Evolutionary conservation across 352 stramenopile genomes (phyloP), one percentile per base, ranked within the genome.

Genomic region (Phytopythium kandeliae): DNA sequence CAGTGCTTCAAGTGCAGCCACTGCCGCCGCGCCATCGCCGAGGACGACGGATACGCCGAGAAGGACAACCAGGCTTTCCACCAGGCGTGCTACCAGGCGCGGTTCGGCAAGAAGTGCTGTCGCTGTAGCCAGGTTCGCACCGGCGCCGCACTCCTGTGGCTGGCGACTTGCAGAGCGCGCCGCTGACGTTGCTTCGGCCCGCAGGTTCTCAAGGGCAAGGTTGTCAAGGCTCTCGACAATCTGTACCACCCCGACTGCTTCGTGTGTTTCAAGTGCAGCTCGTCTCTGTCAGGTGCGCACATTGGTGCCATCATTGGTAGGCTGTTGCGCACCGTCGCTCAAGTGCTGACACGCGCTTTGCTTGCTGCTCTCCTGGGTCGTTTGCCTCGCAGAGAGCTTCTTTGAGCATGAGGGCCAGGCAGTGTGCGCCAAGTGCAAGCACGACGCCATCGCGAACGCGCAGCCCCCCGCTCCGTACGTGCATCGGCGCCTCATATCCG

Each of bases 231-330:
- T 13, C 59, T 92, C 21, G 78, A 92, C 58, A 85, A 79, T 37
- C 63, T 92, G n/a, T 92, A 90, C 59, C 81, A 92, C 55, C 81
- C 81, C 16, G 78, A 79, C 53, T 92, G 81, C 51, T 92, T 92
- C 51, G 77, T 92, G 13, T 92, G 81, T 62, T 89, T 67, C 49
- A 63, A 81, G 50, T 92, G 81, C 58, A 89, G 65, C 36, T 60
- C 78, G 25, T 89, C 81, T 11, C 73, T 92, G 54, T 83, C 77
- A 56, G 78, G 81, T 92, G 69, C 52, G 46, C 36, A 17, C 16
- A 40, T 24, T n/a, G 17, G 12, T 12, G 8, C 1, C 36, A 16
- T 24, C 1, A 19, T 6, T 12, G 4, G 15, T 4, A 19, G 34
- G 15, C 11, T 13, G 12, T 38, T n/a, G n/a, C n/a, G n/a, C n/a